Conservation (phyloP, 306 rosid genomes). For the Clitoria ternatea region DNA sequence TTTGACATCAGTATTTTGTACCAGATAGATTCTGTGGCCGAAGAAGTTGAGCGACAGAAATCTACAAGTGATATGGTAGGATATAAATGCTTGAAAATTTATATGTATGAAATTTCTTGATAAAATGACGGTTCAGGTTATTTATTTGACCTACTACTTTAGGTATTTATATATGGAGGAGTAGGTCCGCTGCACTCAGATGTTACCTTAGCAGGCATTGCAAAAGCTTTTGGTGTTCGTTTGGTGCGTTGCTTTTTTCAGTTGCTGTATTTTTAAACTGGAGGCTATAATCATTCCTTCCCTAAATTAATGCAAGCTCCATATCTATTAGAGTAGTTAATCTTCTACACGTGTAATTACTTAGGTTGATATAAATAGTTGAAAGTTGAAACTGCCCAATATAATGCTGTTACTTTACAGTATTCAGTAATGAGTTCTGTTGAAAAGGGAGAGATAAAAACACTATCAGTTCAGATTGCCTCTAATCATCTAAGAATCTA, state of each 20-base stretch:
- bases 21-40: constrained; percentile 93
- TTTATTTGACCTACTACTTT: constrained; percentile 25
- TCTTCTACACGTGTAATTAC: not conserved
- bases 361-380: not conserved
- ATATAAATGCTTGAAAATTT: constrained; percentile 2
- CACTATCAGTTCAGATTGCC: not conserved
- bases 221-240: constrained; percentile 92
- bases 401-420: not conserved
- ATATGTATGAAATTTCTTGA: constrained; percentile 12
- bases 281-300: constrained; percentile 8
- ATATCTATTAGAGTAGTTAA: not conserved
- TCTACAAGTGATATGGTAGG: constrained; percentile 76
- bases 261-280: not conserved
- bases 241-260: constrained; percentile 58
- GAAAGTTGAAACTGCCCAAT: not conserved
- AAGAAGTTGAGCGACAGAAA: constrained; percentile 73
- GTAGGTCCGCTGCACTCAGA: constrained; percentile 93
- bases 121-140: constrained; percentile 12
- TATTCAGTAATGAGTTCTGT: not conserved
- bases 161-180: constrained; percentile 94
- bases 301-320: not conserved
- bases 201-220: constrained; percentile 83
- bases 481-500: not conserved
- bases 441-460: not conserved
- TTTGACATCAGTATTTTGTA: constrained; percentile 21